Percentiles rank a stretch among this genome's conserved stretches.
phyloP scores from a whole-genome alignment of 257 asterid species.

The Petunia axillaris region DNA sequence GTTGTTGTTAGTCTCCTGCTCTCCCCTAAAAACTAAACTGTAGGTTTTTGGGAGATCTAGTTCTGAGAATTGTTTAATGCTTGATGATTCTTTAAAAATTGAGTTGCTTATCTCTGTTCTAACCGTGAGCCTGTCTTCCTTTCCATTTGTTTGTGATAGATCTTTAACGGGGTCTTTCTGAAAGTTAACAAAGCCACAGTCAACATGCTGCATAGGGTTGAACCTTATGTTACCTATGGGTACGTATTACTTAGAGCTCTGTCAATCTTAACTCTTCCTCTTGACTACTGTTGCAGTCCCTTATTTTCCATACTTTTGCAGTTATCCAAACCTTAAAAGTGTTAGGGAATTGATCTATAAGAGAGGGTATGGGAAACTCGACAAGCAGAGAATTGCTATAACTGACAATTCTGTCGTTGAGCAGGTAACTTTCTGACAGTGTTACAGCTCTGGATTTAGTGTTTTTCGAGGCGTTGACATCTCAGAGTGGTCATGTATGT shows the following conservation, averaged over 20 bases:
- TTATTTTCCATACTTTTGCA: constrained; percentile 26
- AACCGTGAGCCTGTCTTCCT: no score
- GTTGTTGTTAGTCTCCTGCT: not conserved
- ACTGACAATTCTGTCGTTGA: constrained; percentile 57
- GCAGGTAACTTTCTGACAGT: constrained; percentile 38
- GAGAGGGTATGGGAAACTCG: constrained; percentile 55
- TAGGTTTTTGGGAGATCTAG: not conserved
- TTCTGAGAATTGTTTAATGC: not conserved
- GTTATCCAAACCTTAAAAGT: constrained; percentile 60
- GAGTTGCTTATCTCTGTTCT: not conserved
- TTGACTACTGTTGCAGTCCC: not conserved
- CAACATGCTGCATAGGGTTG: constrained; percentile 66
- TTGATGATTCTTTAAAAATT: not conserved
- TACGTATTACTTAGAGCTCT: constrained; percentile 5
- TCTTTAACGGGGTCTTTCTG: constrained; percentile 64
- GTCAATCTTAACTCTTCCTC: not conserved
- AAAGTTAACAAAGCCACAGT: constrained; percentile 62
- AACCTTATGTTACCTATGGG: constrained; percentile 71
- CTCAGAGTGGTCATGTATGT: not conserved
- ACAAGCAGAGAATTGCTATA: constrained; percentile 54
- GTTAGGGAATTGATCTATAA: constrained; percentile 58
- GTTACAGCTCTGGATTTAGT: not conserved
- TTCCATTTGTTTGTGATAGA: constrained; percentile 31
- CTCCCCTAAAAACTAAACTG: not conserved
- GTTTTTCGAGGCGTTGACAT: not conserved